Evolutionary conservation across 768 basidiomycete species (phyloP), one percentile per base, ranked within the genome.

Genomic region (Tulasnella sp.): DNA sequence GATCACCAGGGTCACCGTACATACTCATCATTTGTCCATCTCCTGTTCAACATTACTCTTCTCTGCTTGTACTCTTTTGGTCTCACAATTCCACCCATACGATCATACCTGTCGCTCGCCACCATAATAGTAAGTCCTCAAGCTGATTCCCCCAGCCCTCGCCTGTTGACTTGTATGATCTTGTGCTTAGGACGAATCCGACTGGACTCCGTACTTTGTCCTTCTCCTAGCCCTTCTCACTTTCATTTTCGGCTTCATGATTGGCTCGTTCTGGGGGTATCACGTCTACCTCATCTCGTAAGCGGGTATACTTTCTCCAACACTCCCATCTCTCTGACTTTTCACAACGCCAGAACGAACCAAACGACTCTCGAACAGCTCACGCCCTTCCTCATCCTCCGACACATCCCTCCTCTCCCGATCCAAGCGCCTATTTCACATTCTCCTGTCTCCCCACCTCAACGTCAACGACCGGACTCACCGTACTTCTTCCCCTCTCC

Each of bases 321-420:
- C 71, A 51, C 78, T 3, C 23, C 6, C 32, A 51, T n/a, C 11
- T 46, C 11, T 26, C 61, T 32, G n/a, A 55, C 7, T 29, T 20
- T 46, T 10, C 18, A 2, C 37, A 5, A n/a, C 23, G 70, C 57
- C 79, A 94, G 93, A 46, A 93, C 91, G 37, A 95, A 95, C 82
- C 92, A 94, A 84, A 94, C 93, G n/a, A 95, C 93, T 0, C 80
- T 94, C 29, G 93, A 95, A 82, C 87, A 89, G 77, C 86, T 94
- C 51, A 89, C 92, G 0, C 92, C 92, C 1, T 94, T 92, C 83
- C 83, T 92, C 37, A 86, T 95, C 18, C 86, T 95, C 73, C 89
- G 91, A 76, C 84, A 93, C 81, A 85, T 94, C 37, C 91, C 93
- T 32, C 79, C 78, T n/a, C 40, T 44, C 51, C 40, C 85, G n/a